Conservation (phyloP, 2,329 filamentous ascomycete species). For the Periconia digitata region DNA sequence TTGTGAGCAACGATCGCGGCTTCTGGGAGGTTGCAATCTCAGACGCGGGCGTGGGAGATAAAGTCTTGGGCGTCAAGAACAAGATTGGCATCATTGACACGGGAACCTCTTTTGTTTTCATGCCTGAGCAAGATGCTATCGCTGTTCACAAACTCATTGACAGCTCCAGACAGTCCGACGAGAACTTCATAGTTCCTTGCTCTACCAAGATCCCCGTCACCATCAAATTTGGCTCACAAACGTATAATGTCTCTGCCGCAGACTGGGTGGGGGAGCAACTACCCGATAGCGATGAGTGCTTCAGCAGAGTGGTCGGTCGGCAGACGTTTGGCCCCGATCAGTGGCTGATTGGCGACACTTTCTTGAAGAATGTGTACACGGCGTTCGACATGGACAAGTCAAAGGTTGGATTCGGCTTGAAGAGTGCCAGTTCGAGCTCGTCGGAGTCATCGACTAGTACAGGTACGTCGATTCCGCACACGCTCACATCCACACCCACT, state of each 20-base stretch:
- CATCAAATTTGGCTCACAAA: slow-evolving; percentile 68
- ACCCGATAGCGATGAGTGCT: slow-evolving; percentile 43
- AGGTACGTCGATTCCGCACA: not conserved
- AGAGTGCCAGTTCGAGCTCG: slow-evolving; percentile 13
- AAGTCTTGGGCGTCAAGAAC: slow-evolving; percentile 48
- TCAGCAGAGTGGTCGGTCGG: slow-evolving; percentile 74
- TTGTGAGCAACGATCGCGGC: slow-evolving; percentile 52
- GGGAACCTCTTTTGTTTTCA: slow-evolving; percentile 78
- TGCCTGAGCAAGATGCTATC: slow-evolving; percentile 66
- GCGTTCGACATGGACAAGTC: slow-evolving; percentile 76
- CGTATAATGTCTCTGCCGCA: slow-evolving; percentile 66
- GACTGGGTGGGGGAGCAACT: slow-evolving; percentile 66
- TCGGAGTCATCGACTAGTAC: slow-evolving; percentile 1
- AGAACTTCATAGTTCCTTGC: slow-evolving; percentile 74
- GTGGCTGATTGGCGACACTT: slow-evolving; percentile 85
- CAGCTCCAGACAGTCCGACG: slow-evolving; percentile 58
- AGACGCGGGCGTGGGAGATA: slow-evolving; percentile 62
- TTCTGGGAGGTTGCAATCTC: slow-evolving; percentile 76
- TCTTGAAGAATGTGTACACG: slow-evolving; percentile 86
- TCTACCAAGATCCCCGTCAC: slow-evolving; percentile 62
- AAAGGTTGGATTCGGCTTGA: slow-evolving; percentile 57
- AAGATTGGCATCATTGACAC: slow-evolving; percentile 77
- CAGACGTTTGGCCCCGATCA: slow-evolving; percentile 62
- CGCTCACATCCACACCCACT: not conserved
- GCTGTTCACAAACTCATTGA: slow-evolving; percentile 69